Evolutionary conservation across 1,139 yeast species (phyloP).

Genomic region (Diutina pseudorugosa): DNA sequence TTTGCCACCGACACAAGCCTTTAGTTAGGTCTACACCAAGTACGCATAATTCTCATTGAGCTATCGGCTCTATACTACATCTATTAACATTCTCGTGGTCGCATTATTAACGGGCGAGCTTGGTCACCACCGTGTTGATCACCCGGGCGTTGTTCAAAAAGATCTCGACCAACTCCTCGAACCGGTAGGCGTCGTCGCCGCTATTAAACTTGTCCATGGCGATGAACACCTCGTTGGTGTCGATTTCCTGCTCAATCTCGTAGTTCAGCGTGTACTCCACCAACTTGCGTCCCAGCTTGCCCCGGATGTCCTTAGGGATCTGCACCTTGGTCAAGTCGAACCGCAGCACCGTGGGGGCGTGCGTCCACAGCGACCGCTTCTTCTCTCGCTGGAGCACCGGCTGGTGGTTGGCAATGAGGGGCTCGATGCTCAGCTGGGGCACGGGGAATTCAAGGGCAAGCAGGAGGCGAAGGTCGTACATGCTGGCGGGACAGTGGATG

Average conservation of each 20-base stretch:
- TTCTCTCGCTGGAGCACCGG: conserved; percentile 49
- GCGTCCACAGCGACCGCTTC: conserved; percentile 51
- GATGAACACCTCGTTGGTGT: conserved; percentile 45
- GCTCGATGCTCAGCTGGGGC: conserved; percentile 37
- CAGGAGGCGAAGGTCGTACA: conserved; percentile 67
- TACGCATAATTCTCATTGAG: no score
- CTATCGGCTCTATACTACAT: background rate
- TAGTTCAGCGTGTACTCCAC: conserved; percentile 27
- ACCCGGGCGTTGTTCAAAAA: conserved; percentile 58
- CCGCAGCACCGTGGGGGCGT: conserved; percentile 55
- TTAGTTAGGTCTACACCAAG: no score
- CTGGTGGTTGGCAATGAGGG: conserved; percentile 22
- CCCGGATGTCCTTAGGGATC: conserved; percentile 33
- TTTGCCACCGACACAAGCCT: no score
- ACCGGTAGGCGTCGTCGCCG: conserved; percentile 46
- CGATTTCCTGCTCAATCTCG: conserved; percentile 69
- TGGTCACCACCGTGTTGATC: conserved; percentile 6
- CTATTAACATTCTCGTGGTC: background rate
- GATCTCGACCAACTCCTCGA: conserved; percentile 60
- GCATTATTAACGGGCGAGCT: conserved; percentile 5
- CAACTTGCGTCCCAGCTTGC: conserved; percentile 26
- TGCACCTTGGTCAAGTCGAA: conserved; percentile 59
- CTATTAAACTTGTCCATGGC: conserved; percentile 44
- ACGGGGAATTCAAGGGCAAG: conserved; percentile 68
- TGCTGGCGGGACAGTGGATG: conserved; percentile 63